Conservation (phyloP, 2,329 filamentous ascomycete species). For the Setomelanomma holmii region DNA sequence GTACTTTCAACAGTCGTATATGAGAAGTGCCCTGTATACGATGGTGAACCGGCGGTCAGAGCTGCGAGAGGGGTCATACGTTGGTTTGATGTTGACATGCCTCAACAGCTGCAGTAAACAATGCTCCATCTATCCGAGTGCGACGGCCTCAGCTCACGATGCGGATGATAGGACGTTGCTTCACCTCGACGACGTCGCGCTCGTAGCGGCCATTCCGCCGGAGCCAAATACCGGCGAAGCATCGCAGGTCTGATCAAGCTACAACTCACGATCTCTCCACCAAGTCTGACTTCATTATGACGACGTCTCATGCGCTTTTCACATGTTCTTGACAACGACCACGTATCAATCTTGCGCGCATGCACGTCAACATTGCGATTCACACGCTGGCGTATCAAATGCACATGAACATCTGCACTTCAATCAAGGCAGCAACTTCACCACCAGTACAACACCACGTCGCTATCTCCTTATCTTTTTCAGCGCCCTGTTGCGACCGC, state of each 20-base stretch:
- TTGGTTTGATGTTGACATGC: background rate
- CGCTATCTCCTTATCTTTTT: conserved; percentile 7
- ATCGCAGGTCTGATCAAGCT: background rate
- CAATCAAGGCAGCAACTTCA: background rate
- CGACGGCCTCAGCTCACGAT: background rate
- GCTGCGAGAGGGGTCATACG: conserved; percentile 7
- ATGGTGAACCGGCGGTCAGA: conserved; percentile 20
- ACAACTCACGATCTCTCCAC: background rate
- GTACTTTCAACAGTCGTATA: conserved; percentile 16
- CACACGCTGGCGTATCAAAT: background rate
- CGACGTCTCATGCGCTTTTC: background rate
- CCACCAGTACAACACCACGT: background rate
- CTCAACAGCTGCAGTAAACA: background rate
- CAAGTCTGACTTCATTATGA: conserved; percentile 2
- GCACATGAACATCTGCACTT: conserved; percentile 2
- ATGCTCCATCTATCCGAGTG: background rate
- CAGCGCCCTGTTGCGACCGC: background rate
- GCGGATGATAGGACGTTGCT: background rate
- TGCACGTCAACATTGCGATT: background rate
- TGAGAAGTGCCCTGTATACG: conserved; percentile 13
- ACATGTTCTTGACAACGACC: background rate
- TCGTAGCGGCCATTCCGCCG: background rate
- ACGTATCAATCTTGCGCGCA: background rate
- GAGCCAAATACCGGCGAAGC: background rate
- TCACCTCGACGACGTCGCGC: background rate